These are phyloP conservation scores for Aspergillus sclerotioniger DNA, from an alignment of 495 filamentous ascomycete species.

Conservation along the genomic window DNA sequence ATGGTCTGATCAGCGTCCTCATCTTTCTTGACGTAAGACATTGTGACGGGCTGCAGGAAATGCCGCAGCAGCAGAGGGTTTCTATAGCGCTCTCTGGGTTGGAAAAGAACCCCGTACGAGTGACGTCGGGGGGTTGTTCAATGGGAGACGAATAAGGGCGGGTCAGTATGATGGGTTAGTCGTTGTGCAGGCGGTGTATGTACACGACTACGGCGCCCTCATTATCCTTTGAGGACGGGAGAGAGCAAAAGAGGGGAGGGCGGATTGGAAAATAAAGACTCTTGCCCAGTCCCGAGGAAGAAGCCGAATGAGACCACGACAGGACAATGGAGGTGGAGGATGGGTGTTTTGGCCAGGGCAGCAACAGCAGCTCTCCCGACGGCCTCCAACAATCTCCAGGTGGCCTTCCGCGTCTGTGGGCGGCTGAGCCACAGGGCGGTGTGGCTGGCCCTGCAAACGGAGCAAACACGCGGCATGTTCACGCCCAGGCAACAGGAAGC, in stretches of 20 bases:
- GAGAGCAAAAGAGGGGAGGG: constrained; percentile 8
- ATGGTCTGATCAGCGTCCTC: constrained; percentile 91
- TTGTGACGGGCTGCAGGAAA: constrained; percentile 48
- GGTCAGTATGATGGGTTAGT: constrained; percentile 23
- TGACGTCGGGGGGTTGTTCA: constrained; percentile 1
- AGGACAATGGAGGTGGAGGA: constrained; percentile 12
- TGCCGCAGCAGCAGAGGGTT: constrained; percentile 31
- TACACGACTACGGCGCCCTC: constrained; percentile 29
- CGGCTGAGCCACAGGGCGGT: constrained; percentile 21
- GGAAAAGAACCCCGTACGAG: constrained; percentile 2
- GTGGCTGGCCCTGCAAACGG: constrained; percentile 39
- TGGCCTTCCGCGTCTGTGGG: constrained; percentile 50
- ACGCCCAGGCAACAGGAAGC: not conserved
- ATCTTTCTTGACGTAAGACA: constrained; percentile 98
- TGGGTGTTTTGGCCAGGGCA: constrained; percentile 18
- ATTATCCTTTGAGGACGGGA: constrained; percentile 23
- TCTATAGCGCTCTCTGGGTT: constrained; percentile 8
- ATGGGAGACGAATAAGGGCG: constrained; percentile 27
- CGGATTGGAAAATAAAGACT: constrained; percentile 5
- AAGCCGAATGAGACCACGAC: constrained; percentile 3
- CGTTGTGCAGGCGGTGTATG: constrained; percentile 22
- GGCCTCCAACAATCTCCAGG: constrained; percentile 40
- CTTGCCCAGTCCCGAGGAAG: constrained; percentile 2
- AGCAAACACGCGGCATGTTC: constrained; percentile 44
- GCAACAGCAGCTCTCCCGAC: constrained; percentile 12